Evolutionary conservation across 768 basidiomycete genomes (phyloP), one percentile per base, ranked within the genome.

Genomic region (Suillus hirtellus): DNA sequence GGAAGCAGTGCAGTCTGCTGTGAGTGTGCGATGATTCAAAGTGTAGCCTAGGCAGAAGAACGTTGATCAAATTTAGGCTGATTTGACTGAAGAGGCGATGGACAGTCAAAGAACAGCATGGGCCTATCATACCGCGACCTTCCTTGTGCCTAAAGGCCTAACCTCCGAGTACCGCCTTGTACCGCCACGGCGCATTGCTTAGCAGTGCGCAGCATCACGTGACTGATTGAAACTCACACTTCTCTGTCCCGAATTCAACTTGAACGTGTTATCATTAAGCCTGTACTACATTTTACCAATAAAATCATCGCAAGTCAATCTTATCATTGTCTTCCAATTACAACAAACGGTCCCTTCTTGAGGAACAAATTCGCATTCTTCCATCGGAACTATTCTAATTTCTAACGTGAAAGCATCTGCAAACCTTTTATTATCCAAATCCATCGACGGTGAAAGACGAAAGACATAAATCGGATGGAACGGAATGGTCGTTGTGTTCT

Each of bases 281-380:
- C 27, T 27, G 27, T 27, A 27, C 27, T 27, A 2, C 27, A 27
- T 31, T 5, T 1, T 31, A 31, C 31, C 31, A 31, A 31, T 31
- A 31, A 84, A 85, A 54, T 95, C 92, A 0, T 98, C 95, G 7
- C 86, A 99, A n/a, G 89, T 96, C 12, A 98, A 43, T 43, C 19
- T n/a, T 9, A n/a, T n/a, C n/a, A n/a, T n/a, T n/a, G n/a, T n/a
- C n/a, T 43, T 3, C 96, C 96, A 0, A 87, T 98, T 21, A 95
- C 95, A 5, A 83, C 31, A 31, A 31, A 31, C 31, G 4, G 31
- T 31, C 31, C 1, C 31, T 1, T 31, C 31, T 6, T 6, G 31
- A 31, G 31, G 31, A 31, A 0, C 31, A 31, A 31, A 31, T 31
- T 0, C 92, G 93, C 7, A 81, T 99, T n/a, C 83, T 95, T 49